phyloP scores from a whole-genome alignment of 192 early-diverging fungal species.

The Coemansia sp. region DNA sequence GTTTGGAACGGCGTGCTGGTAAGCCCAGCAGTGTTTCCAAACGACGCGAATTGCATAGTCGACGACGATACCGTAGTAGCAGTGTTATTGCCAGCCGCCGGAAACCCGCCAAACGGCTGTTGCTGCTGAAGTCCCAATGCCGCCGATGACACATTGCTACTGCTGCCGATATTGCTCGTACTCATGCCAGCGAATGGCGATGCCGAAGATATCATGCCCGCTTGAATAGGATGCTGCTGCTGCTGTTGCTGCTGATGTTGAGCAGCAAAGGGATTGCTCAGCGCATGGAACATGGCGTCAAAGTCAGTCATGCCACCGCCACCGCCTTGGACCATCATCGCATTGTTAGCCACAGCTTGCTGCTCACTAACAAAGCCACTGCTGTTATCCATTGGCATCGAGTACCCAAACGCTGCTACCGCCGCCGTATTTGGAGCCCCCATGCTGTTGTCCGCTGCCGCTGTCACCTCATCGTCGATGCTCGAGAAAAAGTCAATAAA shows the following conservation, averaged over 20 bases:
- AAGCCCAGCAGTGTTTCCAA: conserved; percentile 11
- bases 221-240: conserved; percentile 1
- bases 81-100: conserved; percentile 11
- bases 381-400: not conserved
- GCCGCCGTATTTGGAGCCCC: not conserved
- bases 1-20: conserved; percentile 11
- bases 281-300: conserved; percentile 48
- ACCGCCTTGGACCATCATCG: not conserved
- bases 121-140: conserved; percentile 21
- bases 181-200: conserved; percentile 2
- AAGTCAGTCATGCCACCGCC: conserved; percentile 22
- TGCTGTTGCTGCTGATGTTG: conserved; percentile 9
- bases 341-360: not conserved
- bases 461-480: conserved; percentile 45
- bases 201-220: not conserved
- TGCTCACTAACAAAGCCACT: not conserved
- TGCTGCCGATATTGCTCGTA: conserved; percentile 26
- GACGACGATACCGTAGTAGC: not conserved
- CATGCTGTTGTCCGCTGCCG: not conserved
- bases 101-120: conserved; percentile 29
- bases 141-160: conserved; percentile 13
- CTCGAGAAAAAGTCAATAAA: conserved; percentile 64
- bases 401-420: not conserved
- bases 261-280: conserved; percentile 48
- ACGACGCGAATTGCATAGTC: conserved; percentile 12